Evolutionary conservation across 2,329 filamentous ascomycete species (phyloP), one percentile per base, ranked within the genome.

Genomic region (Fusarium mundagurra): DNA sequence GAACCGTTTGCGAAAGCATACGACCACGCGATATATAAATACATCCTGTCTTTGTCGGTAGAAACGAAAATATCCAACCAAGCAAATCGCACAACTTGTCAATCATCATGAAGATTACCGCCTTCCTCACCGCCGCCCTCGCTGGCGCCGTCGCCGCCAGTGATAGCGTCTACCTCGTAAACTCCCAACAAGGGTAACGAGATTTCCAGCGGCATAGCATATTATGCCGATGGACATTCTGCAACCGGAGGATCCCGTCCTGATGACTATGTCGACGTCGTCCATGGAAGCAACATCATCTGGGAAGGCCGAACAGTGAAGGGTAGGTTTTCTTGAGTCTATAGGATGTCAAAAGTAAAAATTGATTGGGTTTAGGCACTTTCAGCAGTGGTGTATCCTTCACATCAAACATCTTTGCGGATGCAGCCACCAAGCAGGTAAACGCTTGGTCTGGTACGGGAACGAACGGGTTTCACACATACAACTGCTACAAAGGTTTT

Each of bases 371-470:
- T 1, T 0, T 16, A 66, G 61, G 64, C 5, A 66, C 48, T 7
- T 66, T 66, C 8, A 3, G 41, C 8, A 65, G 48, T 14, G 64
- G 64, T 5, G 64, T 66, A 8, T 57, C 34, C 9, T 65, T 66
- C 14, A 65, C 64, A 1, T 65, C 64, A 12, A 66, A 38, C 11
- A 65, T 66, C 6, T 36, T 58, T 13, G 29, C 64, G 2, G 61
- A 65, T 14, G 64, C 64, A 2, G 36, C 9, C 7, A 20, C 18
- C 0, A 65, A 66, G 17, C 39, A 47, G 6, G 12, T 6, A 2
- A 65, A 66, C 14, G 20, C 43, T 34, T 66, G 64, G 64, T 11
- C 13, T n/a, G 64, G 64, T 1, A 65, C 64, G 8, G 64, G 64
- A 22, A 65, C 18, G 2, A 66, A 66, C 3, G 64, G 61, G 18